phyloP scores from a whole-genome alignment of 1,139 yeast species.

The Debaryomycetaceae sp. region DNA sequence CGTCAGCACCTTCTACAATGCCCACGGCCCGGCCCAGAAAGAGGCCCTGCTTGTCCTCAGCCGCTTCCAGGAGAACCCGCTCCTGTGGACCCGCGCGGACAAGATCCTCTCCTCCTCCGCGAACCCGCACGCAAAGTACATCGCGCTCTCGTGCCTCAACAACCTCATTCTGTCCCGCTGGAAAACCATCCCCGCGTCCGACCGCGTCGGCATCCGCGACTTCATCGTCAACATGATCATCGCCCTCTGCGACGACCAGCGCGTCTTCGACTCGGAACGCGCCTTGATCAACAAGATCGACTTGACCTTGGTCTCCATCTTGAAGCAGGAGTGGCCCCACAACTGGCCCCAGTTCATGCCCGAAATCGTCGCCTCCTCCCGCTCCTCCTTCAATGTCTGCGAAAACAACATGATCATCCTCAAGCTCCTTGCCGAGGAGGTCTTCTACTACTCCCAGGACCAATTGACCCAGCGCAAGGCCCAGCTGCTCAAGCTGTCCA shows the following conservation, averaged over 20 bases:
- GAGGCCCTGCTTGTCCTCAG: slow-evolving; percentile 77
- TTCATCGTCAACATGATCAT: slow-evolving; percentile 91
- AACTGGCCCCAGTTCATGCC: slow-evolving; percentile 98
- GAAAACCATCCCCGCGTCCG: slow-evolving; percentile 85
- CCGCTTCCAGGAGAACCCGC: slow-evolving; percentile 87
- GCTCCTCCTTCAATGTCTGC: slow-evolving; percentile 84
- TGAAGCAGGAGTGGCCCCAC: slow-evolving; percentile 98
- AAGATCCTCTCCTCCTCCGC: slow-evolving; percentile 69
- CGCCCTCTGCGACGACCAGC: slow-evolving; percentile 78
- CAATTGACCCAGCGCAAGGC: slow-evolving; percentile 96
- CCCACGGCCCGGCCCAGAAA: slow-evolving; percentile 71
- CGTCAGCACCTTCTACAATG: slow-evolving; percentile 79
- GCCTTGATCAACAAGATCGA: slow-evolving; percentile 89
- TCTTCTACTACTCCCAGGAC: slow-evolving; percentile 87
- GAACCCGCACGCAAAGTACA: slow-evolving; percentile 82
- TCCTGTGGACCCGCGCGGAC: slow-evolving; percentile 93
- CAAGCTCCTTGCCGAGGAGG: slow-evolving; percentile 85
- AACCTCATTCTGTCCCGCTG: slow-evolving; percentile 84
- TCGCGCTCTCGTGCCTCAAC: slow-evolving; percentile 84
- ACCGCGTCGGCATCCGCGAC: slow-evolving; percentile 81
- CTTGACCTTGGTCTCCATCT: slow-evolving; percentile 82
- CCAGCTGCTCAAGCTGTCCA: slow-evolving; percentile 64
- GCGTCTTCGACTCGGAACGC: slow-evolving; percentile 61
- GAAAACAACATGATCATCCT: slow-evolving; percentile 94
- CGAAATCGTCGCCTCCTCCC: slow-evolving; percentile 76